phyloP scores from a whole-genome alignment of 345 rosid genomes.

The Lenwebbia sp. region DNA sequence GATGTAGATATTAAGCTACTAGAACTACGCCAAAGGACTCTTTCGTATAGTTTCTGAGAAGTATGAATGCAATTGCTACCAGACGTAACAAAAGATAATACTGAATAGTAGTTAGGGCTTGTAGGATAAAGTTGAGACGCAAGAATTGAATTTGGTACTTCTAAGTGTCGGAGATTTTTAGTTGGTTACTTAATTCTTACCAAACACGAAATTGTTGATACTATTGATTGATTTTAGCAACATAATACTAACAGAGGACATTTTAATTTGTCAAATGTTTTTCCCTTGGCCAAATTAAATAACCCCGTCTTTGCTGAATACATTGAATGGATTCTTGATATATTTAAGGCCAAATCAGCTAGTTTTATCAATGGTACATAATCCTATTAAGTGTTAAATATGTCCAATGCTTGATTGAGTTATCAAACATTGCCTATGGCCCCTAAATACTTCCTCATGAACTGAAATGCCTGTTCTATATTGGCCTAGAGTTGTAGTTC shows the following conservation, averaged over 20 bases:
- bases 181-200: not conserved
- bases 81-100: not conserved
- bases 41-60: not conserved
- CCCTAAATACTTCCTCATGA: not conserved
- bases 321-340: not conserved
- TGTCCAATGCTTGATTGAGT: not conserved
- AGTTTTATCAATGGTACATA: not conserved
- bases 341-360: not conserved
- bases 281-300: not conserved
- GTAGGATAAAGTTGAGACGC: not conserved
- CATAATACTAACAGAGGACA: not conserved
- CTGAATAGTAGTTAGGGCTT: not conserved
- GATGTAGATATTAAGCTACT: not conserved
- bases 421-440: not conserved
- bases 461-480: not conserved
- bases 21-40: not conserved
- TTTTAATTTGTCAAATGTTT: not conserved
- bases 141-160: not conserved
- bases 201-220: not conserved
- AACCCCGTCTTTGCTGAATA: not conserved
- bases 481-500: not conserved
- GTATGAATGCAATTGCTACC: not conserved
- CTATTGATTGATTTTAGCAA: not conserved
- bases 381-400: not conserved
- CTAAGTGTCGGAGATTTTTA: not conserved